Evolutionary conservation across 495 filamentous ascomycete genomes (phyloP), one percentile per base, ranked within the genome.

Genomic region (Bacidia rubella): DNA sequence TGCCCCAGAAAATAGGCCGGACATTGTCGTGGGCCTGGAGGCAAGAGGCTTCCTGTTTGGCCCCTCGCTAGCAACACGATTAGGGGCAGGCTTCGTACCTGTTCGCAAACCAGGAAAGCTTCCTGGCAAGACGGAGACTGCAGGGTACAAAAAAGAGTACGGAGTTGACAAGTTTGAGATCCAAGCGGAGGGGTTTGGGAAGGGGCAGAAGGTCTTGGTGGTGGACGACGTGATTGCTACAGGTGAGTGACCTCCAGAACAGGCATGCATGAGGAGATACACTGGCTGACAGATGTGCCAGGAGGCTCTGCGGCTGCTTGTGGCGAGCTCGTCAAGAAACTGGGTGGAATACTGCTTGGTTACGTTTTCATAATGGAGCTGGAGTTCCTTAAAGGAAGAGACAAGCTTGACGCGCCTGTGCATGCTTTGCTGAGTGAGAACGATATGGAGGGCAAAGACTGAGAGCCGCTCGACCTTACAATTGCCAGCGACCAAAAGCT

Each of bases 201-300:
- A 77, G 38, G 93, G 90, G 19, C 87, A 95, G 75, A 83, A 80
- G 64, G 90, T 95, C 19, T 67, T 99, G 55, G 75, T 99, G 47
- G 85, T 99, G 40, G 92, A 99, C 65, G 92, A 99, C 65, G 90
- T 99, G 61, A 97, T 99, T 68, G 92, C 92, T 29, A 99, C 92
- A 56, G 92, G 92, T 94, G 74, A 65, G 81, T 15, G 25, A 3
- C 21, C 21, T 24, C 0, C 15, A 42, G 27, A 11, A 26, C 10
- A 7, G 4, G 41, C 10, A 40, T 20, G n/a, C n/a, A n/a, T n/a
- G n/a, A 39, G 17, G 17, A 26, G 10, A 35, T 7, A 25, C 20
- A 45, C 49, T 64, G 41, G 57, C 55, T 60, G 29, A 63, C 26
- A 11, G 19, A 47, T 20, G 48, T 47, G 47, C 22, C 59, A 95